A percentile compares a stretch with the other conserved stretches of the same genome.
Conservation (phyloP, 176 grass and related monocot genomes). For the Ensete glaucum region DNA sequence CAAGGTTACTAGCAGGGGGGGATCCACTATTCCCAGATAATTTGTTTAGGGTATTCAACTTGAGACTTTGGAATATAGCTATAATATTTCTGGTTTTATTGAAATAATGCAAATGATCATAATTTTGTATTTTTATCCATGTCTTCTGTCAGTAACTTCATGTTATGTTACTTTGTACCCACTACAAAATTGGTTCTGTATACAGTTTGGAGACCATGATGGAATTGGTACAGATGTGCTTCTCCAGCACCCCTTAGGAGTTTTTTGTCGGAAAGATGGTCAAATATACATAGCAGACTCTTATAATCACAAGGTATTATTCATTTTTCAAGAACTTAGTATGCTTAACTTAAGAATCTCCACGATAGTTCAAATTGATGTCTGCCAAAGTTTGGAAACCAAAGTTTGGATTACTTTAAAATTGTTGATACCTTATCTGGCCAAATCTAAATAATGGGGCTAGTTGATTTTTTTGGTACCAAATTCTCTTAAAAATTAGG, state of each 20-base stretch:
- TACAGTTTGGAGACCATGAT: constrained; percentile 93
- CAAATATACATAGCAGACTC: constrained; percentile 93
- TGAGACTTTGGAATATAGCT: background rate
- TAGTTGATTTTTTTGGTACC: background rate
- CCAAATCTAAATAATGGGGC: background rate
- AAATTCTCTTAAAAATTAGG: background rate
- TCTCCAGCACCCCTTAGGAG: constrained; percentile 83
- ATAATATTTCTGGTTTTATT: constrained; percentile 4
- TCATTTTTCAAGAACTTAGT: constrained; percentile 20
- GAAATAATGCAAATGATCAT: background rate
- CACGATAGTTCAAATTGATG: too few relatives aligned
- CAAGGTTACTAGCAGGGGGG: constrained; percentile 84
- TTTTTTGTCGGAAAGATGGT: constrained; percentile 60
- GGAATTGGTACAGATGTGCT: constrained; percentile 66
- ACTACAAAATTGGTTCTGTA: background rate
- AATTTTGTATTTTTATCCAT: constrained; percentile 21
- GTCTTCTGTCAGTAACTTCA: background rate
- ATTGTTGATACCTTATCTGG: background rate
- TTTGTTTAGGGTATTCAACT: constrained; percentile 74
- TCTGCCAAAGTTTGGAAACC: background rate
- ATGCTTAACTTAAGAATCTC: background rate
- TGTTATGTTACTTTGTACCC: background rate
- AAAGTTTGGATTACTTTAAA: background rate
- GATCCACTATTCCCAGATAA: constrained; percentile 81
- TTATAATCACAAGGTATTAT: constrained; percentile 93